phyloP scores from a whole-genome alignment of 441 rosid genomes.

The Viola pubescens region DNA sequence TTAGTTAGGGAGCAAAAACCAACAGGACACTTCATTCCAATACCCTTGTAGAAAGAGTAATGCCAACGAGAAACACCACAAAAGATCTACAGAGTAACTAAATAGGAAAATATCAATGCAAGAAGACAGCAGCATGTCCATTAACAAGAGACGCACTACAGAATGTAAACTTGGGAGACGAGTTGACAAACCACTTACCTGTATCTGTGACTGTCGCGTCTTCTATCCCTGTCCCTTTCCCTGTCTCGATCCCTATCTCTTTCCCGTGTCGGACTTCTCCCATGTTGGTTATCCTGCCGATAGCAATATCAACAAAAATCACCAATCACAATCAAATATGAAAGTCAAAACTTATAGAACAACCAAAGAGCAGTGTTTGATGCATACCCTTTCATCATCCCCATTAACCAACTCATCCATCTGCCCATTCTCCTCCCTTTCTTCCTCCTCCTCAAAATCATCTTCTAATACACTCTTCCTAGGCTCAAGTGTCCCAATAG shows the following conservation, averaged over 20 bases:
- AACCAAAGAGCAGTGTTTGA: too few relatives aligned
- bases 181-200: constrained; percentile 32
- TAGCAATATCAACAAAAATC: constrained; percentile 11
- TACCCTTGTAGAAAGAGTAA: too few relatives aligned
- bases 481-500: constrained; percentile 58
- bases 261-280: constrained; percentile 69
- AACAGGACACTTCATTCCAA: too few relatives aligned
- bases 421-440: constrained; percentile 74
- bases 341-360: not conserved
- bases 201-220: constrained; percentile 55
- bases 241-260: constrained; percentile 72
- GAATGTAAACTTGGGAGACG: not conserved
- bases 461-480: constrained; percentile 90
- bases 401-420: constrained; percentile 44
- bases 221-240: constrained; percentile 68
- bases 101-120: too few relatives aligned
- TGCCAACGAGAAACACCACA: too few relatives aligned
- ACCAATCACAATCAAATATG: not conserved
- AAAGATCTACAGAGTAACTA: too few relatives aligned
- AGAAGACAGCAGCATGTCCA: too few relatives aligned
- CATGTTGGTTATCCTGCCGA: constrained; percentile 62
- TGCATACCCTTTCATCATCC: constrained; percentile 55
- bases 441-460: constrained; percentile 96
- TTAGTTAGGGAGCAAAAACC: too few relatives aligned
- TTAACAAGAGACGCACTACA: not conserved